Evolutionary conservation across 2,329 filamentous ascomycete genomes (phyloP).

Genomic region (Alternaria consortialis): DNA sequence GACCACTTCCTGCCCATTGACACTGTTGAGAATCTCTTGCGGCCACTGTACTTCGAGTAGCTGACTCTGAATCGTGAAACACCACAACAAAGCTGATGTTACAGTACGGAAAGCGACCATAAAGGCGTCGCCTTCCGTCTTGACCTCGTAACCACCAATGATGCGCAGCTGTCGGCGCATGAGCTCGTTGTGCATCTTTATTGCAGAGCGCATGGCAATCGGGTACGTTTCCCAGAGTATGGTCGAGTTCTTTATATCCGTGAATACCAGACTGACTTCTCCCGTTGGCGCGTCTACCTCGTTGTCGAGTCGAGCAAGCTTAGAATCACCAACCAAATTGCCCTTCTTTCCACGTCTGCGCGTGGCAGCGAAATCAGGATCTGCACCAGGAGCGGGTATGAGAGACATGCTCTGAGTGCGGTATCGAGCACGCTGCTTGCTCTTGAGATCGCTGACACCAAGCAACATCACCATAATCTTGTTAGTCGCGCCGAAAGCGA

Average conservation of each 20-base stretch:
- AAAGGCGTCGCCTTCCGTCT: slow-evolving; percentile 99
- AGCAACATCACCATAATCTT: slow-evolving; percentile 99
- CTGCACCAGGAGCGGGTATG: slow-evolving; percentile 73
- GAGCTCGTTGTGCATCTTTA: slow-evolving; percentile 96
- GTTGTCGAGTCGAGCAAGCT: slow-evolving; percentile 83
- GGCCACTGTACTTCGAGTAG: slow-evolving; percentile 93
- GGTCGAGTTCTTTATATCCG: slow-evolving; percentile 98
- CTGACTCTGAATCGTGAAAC: slow-evolving; percentile 89
- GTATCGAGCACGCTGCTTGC: slow-evolving; percentile 77
- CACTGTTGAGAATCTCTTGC: slow-evolving; percentile 85
- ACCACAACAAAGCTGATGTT: slow-evolving; percentile 94
- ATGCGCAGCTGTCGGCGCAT: slow-evolving; percentile 93
- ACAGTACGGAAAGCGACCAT: slow-evolving; percentile 99
- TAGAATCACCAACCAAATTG: slow-evolving; percentile 77
- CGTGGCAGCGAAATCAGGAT: slow-evolving; percentile 73
- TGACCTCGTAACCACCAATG: slow-evolving; percentile 97
- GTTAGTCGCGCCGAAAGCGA: slow-evolving; percentile 90
- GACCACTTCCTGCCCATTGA: slow-evolving; percentile 81
- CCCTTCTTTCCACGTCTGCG: slow-evolving; percentile 68
- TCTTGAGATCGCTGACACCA: slow-evolving; percentile 88
- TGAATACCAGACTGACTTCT: slow-evolving; percentile 93
- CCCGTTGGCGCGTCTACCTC: slow-evolving; percentile 92
- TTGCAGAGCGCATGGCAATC: slow-evolving; percentile 93
- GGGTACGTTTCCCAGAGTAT: slow-evolving; percentile 95
- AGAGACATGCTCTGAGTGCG: slow-evolving; percentile 86